Percentiles rank a stretch among this genome's conserved stretches.
phyloP scores from a whole-genome alignment of 768 basidiomycete species.

The Lactarius hatsudake region DNA sequence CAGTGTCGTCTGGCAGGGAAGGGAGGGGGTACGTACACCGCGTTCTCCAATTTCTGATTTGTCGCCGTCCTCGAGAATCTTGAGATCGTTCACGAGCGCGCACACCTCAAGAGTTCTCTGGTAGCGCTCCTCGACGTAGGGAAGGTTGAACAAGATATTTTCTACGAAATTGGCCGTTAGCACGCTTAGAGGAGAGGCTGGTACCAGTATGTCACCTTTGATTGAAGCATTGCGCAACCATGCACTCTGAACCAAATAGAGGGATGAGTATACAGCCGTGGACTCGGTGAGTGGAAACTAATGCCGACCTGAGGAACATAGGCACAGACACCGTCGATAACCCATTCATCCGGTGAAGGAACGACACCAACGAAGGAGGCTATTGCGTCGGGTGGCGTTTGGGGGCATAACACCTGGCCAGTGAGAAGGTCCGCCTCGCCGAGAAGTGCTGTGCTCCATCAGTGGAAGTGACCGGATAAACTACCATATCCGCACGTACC shows the following conservation, averaged over 20 bases:
- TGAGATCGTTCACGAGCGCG: constrained; percentile 70
- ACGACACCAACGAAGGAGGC: constrained; percentile 50
- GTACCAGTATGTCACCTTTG: constrained; percentile 37
- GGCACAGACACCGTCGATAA: constrained; percentile 74
- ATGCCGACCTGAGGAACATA: constrained; percentile 76
- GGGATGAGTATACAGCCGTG: constrained; percentile 4
- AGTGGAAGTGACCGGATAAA: constrained; percentile 7
- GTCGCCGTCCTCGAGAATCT: constrained; percentile 85
- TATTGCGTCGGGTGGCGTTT: constrained; percentile 79
- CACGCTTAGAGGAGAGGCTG: neutral
- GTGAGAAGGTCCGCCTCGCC: constrained; percentile 85
- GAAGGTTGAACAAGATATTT: constrained; percentile 80
- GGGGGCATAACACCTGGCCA: constrained; percentile 79
- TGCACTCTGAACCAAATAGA: constrained; percentile 36
- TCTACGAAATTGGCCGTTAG: constrained; percentile 34
- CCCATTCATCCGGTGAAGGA: constrained; percentile 61
- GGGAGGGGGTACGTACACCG: constrained; percentile 46
- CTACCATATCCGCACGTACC: constrained; percentile 37
- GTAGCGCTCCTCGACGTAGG: constrained; percentile 72
- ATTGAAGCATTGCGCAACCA: constrained; percentile 77
- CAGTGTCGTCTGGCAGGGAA: neutral
- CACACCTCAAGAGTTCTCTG: constrained; percentile 72
- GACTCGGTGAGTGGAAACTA: constrained; percentile 27
- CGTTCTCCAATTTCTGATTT: constrained; percentile 87
- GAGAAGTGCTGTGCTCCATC: constrained; percentile 54